Conservation (phyloP, 2,329 filamentous ascomycete species). For the Cladosporium sp. region DNA sequence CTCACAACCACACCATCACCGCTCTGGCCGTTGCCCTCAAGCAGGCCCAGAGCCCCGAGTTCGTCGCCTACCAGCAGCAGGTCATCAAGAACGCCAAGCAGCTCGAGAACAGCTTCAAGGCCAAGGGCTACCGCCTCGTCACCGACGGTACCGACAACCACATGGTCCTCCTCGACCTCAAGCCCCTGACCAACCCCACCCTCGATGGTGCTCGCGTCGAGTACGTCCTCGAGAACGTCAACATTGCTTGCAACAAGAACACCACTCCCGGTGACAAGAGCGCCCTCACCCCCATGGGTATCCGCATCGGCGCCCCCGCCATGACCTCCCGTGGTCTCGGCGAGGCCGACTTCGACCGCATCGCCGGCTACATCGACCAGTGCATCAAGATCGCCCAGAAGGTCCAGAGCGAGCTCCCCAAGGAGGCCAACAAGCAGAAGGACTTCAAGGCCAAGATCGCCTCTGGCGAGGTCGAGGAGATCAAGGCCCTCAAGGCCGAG, state of each 20-base stretch:
- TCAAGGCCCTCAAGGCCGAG: slow-evolving; percentile 82
- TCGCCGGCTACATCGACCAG: slow-evolving; percentile 83
- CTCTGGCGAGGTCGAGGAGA: slow-evolving; percentile 70
- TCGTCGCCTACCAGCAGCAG: slow-evolving; percentile 88
- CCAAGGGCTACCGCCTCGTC: slow-evolving; percentile 87
- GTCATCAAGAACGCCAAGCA: slow-evolving; percentile 92
- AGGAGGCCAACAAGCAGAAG: slow-evolving; percentile 99
- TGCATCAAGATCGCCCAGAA: slow-evolving; percentile 87
- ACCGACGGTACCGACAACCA: slow-evolving; percentile 95
- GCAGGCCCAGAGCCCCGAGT: slow-evolving; percentile 85
- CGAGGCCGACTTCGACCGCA: slow-evolving; percentile 84
- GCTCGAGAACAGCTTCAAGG: slow-evolving; percentile 71
- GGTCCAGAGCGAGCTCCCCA: slow-evolving; percentile 77
- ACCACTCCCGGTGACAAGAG: slow-evolving; percentile 96
- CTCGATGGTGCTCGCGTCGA: slow-evolving; percentile 95
- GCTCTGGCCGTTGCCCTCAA: slow-evolving; percentile 91
- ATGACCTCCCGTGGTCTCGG: slow-evolving; percentile 97
- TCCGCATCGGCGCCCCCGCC: slow-evolving; percentile 93
- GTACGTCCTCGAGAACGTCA: slow-evolving; percentile 93
- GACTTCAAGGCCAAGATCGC: slow-evolving; percentile 96
- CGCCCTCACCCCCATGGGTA: slow-evolving; percentile 86
- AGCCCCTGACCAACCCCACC: slow-evolving; percentile 56
- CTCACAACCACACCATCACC: slow-evolving; percentile 99
- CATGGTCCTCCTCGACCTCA: slow-evolving; percentile 92
- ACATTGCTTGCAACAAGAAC: slow-evolving; percentile 99